Evolutionary conservation across 495 filamentous ascomycete species (phyloP).

Genomic region (Tuber magnatum): DNA sequence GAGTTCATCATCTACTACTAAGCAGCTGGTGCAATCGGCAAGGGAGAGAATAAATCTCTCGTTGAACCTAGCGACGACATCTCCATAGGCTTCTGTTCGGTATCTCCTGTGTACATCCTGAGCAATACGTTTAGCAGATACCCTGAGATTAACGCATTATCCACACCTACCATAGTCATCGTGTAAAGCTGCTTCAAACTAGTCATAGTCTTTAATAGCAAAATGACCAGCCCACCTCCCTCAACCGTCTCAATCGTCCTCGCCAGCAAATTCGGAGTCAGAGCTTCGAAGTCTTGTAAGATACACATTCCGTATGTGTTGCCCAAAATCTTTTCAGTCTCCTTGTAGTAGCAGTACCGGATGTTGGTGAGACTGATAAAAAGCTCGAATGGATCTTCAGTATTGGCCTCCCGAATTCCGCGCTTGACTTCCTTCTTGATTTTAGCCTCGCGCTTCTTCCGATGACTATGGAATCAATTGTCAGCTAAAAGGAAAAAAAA

Average conservation of each 20-base stretch:
- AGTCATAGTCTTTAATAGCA: conserved; percentile 92
- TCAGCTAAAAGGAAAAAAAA: not conserved
- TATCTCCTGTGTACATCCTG: conserved; percentile 88
- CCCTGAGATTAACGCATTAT: too few species aligned
- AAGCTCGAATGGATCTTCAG: conserved; percentile 93
- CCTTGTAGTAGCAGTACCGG: conserved; percentile 99
- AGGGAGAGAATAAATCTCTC: conserved; percentile 94
- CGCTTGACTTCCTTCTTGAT: conserved; percentile 98
- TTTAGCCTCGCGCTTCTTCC: conserved; percentile 94
- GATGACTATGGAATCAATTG: conserved; percentile 53
- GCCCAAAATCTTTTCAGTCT: conserved; percentile 98
- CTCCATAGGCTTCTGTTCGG: conserved; percentile 90
- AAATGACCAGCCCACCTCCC: conserved; percentile 82
- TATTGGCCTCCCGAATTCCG: conserved; percentile 88
- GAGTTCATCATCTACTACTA: conserved; percentile 95
- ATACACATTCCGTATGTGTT: conserved; percentile 99
- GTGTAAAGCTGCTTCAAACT: conserved; percentile 97
- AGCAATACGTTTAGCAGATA: not conserved
- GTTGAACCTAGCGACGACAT: conserved; percentile 94
- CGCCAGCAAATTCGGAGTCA: conserved; percentile 92
- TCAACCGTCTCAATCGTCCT: conserved; percentile 96
- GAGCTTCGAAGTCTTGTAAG: conserved; percentile 94
- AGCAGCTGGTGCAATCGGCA: conserved; percentile 84
- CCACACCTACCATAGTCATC: conserved; percentile 61
- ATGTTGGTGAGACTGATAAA: conserved; percentile 96